Base-by-base conservation (phyloP, 2,329 filamentous ascomycete genomes). In the Trichoderma breve region DNA sequence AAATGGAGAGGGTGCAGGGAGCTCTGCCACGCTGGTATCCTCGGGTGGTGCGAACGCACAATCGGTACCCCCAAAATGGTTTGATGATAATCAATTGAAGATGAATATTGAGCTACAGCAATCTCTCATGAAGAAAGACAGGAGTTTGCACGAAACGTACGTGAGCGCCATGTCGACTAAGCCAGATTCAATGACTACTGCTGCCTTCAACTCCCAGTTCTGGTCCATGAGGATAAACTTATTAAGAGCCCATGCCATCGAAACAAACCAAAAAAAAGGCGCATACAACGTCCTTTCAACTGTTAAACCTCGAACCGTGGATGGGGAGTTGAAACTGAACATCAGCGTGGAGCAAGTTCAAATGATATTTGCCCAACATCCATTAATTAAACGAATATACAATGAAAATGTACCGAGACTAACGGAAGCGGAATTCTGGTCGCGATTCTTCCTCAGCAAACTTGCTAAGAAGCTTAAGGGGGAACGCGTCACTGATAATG, bases 221-320 rank as follows among this genome's bases (percentile, higher is more conserved):
- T 99, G 96, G 96, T 93, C 94, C 1, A 93, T 94, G 2, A 88
- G 97, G 60, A 88, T 95, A 61, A 94, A 94, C 79, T 85, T 98
- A 36, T 86, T 99, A 34, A 92, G 96, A 14, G 92, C 95, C 0
- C 93, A 98, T 82, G 95, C 94, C 2, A 96, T 97, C 60, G 94
- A 98, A 81, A 90, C 89, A 70, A 90, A 89, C 72, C 97, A 99
- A 83, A 92, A 91, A 76, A 92, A 93, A 75, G 96, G 95, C 6
- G 90, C 94, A 4, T 98, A 98, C 83, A 98, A 99, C 76, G 95
- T 98, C 7, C 86, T 99, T 21, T 95, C 96, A 0, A 92, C 93
- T 21, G 90, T 98, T 76, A 97, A 97, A 79, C 92, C 93, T 7
- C 78, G 80, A 6, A 82, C 81, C 2, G 80, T 82, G 21, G 81